Conservation (phyloP, 2,329 filamentous ascomycete species). For the Xylariaceae sp. region DNA sequence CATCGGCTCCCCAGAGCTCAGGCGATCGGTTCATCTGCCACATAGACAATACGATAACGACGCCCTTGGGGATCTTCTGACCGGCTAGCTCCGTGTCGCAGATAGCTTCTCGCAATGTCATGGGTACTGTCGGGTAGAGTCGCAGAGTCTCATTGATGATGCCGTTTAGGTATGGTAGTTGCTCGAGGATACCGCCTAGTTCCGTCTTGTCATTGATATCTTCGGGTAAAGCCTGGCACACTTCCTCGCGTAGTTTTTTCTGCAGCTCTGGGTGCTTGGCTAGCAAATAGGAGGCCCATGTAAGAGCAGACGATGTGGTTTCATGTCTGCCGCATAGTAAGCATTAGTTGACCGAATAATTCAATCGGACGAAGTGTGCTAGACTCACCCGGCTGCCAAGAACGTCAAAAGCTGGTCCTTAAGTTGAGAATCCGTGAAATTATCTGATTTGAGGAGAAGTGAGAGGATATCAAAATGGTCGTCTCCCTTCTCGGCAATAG, state of each 20-base stretch:
- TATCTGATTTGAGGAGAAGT: conserved; percentile 47
- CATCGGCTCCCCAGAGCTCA: conserved; percentile 64
- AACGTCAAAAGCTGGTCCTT: conserved; percentile 55
- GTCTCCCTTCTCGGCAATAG: conserved; percentile 36
- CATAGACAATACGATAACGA: conserved; percentile 54
- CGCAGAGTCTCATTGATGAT: conserved; percentile 54
- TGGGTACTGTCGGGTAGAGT: conserved; percentile 58
- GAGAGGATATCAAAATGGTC: conserved; percentile 62
- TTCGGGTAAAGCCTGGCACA: conserved; percentile 46
- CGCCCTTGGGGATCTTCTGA: conserved; percentile 61
- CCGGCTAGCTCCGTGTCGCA: conserved; percentile 53
- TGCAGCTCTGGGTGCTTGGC: conserved; percentile 56
- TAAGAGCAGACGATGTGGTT: conserved; percentile 61
- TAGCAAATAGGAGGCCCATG: conserved; percentile 60
- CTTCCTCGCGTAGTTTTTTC: conserved; percentile 55
- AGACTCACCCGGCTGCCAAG: conserved; percentile 47
- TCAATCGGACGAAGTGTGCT: conserved; percentile 30
- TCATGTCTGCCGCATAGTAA: conserved; percentile 45
- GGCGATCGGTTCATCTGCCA: conserved; percentile 60
- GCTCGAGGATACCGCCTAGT: conserved; percentile 52
- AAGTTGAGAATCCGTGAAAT: conserved; percentile 49
- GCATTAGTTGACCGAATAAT: conserved; percentile 35
- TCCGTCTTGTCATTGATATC: conserved; percentile 27
- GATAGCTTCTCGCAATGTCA: conserved; percentile 58
- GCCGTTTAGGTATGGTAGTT: conserved; percentile 65